A percentile compares a stretch with the other conserved stretches of the same genome.
Conservation (phyloP, 2,329 filamentous ascomycete species). For the Penicillium janthinellum region DNA sequence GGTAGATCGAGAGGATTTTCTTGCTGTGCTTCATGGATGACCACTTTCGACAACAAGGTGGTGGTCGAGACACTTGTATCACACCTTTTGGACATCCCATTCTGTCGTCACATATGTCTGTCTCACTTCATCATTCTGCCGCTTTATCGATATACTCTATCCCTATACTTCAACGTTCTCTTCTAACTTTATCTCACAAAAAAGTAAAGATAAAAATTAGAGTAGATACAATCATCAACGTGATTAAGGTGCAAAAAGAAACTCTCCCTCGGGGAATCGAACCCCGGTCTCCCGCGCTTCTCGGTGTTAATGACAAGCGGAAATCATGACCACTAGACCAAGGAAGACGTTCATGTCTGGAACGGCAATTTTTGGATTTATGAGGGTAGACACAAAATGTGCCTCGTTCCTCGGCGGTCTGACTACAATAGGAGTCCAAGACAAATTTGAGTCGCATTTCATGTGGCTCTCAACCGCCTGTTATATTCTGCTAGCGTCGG, state of each 20-base stretch:
- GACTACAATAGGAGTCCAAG: no score
- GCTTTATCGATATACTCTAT: no score
- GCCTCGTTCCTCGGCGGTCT: no score
- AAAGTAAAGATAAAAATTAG: no score
- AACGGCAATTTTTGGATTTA: background rate
- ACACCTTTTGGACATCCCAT: no score
- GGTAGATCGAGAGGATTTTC: background rate
- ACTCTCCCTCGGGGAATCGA: conserved; percentile 42
- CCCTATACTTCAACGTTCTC: no score
- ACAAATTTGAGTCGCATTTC: background rate
- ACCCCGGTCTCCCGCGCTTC: conserved; percentile 43
- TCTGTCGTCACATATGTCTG: no score
- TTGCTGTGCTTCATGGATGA: background rate
- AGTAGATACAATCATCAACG: no score
- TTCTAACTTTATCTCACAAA: no score
- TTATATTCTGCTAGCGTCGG: background rate
- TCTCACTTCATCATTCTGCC: no score
- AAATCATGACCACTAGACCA: conserved; percentile 47
- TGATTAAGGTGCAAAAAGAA: conserved; percentile 25
- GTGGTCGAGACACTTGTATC: no score
- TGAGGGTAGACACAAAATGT: fast-evolving
- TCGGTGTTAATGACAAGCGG: conserved; percentile 39
- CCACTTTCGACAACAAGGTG: background rate
- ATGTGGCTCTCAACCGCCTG: background rate
- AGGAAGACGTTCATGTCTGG: conserved; percentile 18